phyloP scores from a whole-genome alignment of 164 flowering plant genomes.

The Piper betle region DNA sequence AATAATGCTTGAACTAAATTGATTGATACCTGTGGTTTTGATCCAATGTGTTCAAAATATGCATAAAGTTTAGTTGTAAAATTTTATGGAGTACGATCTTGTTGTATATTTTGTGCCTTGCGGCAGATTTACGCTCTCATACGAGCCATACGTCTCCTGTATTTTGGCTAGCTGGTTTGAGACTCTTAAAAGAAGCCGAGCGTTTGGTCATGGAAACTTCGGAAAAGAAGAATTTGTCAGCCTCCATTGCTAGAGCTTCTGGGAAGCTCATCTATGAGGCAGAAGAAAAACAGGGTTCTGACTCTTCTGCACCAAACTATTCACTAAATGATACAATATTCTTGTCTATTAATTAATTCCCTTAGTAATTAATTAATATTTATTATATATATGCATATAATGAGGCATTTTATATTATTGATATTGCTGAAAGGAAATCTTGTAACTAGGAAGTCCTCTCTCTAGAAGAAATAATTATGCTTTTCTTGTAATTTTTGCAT shows the following conservation, averaged over 20 bases:
- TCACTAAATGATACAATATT: conserved; percentile 23
- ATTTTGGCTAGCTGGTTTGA: conserved; percentile 58
- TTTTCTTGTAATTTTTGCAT: no score
- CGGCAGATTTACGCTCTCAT: conserved; percentile 64
- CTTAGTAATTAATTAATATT: not conserved
- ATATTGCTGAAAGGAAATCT: no score
- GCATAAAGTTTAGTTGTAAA: no score
- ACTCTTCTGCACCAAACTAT: conserved; percentile 8
- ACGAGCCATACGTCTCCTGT: conserved; percentile 60
- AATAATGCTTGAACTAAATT: not conserved
- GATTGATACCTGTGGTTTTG: no score
- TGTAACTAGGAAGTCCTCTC: no score
- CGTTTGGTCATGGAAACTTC: conserved; percentile 29
- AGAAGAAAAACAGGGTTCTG: conserved; percentile 21
- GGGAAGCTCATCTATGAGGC: conserved; percentile 34
- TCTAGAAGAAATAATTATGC: no score
- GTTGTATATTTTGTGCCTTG: no score
- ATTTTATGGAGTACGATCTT: no score
- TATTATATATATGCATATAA: no score
- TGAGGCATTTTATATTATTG: no score
- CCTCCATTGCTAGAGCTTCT: conserved; percentile 48
- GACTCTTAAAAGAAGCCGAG: conserved; percentile 52
- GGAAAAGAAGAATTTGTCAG: conserved; percentile 46
- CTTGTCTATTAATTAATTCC: not conserved
- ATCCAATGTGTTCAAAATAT: no score